Evolutionary conservation across 192 early-diverging fungal species (phyloP).

Genomic region (Linnemannia hyalina): DNA sequence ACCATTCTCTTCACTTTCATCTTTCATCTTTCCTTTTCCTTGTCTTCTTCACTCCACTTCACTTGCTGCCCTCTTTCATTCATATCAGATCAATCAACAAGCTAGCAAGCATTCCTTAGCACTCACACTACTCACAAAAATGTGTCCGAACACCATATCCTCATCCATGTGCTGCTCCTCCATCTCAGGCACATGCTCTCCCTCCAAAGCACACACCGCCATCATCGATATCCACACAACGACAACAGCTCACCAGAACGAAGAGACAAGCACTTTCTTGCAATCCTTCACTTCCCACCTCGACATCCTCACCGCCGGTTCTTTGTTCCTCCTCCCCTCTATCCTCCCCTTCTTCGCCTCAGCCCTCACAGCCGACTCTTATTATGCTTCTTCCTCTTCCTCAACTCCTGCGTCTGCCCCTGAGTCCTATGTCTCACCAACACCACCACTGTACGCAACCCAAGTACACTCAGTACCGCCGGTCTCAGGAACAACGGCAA

Average conservation of each 20-base stretch:
- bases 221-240: slow-evolving; percentile 4
- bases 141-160: slow-evolving; percentile 1
- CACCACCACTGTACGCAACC: not conserved
- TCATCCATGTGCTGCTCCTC: not conserved
- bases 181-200: not conserved
- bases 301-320: slow-evolving; percentile 38
- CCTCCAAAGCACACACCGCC: not conserved
- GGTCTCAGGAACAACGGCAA: not conserved
- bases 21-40: not conserved
- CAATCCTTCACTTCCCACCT: slow-evolving; percentile 22
- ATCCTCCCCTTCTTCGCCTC: slow-evolving; percentile 45
- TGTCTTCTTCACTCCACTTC: not conserved
- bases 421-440: not conserved
- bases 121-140: not conserved
- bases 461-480: not conserved
- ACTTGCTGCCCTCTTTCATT: not conserved
- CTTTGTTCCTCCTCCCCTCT: slow-evolving; percentile 41
- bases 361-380: slow-evolving; percentile 18
- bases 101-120: not conserved
- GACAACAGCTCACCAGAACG: not conserved
- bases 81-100: not conserved
- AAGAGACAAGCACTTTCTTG: not conserved
- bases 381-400: not conserved
- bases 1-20: not conserved
- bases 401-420: not conserved